phyloP scores from a whole-genome alignment of 257 asterid species.

The Solanum ossicruentum region DNA sequence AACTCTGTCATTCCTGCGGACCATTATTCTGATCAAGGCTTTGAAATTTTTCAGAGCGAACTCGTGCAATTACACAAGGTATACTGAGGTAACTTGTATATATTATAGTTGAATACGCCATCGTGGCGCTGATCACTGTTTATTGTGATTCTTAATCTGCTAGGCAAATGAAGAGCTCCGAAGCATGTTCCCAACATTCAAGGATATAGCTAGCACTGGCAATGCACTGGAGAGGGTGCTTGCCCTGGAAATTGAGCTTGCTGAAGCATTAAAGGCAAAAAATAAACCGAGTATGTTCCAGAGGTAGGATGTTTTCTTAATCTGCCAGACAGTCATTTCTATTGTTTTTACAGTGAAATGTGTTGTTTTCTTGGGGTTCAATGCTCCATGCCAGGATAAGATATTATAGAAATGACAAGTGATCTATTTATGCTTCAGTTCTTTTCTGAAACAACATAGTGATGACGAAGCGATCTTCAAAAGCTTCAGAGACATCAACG shows the following conservation, averaged over 20 bases:
- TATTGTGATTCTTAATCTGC: neutral
- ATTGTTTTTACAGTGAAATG: neutral
- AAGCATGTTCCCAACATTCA: constrained; percentile 61
- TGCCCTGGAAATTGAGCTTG: constrained; percentile 88
- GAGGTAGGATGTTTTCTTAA: constrained; percentile 31
- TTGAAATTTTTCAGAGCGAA: constrained; percentile 37
- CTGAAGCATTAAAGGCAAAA: constrained; percentile 73
- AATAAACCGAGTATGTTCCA: constrained; percentile 43
- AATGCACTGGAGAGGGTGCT: constrained; percentile 84
- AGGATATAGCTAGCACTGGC: constrained; percentile 49
- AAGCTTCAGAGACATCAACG: constrained; percentile 81
- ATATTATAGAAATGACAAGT: neutral
- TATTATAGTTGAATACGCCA: neutral
- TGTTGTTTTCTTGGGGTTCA: neutral
- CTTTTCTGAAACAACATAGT: constrained; percentile 72
- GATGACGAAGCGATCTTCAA: constrained; percentile 76
- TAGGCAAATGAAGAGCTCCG: constrained; percentile 84
- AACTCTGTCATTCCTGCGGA: constrained; percentile 27
- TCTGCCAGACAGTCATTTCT: too few relatives aligned
- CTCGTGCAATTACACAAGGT: constrained; percentile 59
- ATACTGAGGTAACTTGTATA: constrained; percentile 3
- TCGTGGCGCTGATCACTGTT: constrained; percentile 6
- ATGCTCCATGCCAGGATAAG: neutral
- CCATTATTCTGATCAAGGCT: constrained; percentile 22
- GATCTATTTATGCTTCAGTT: constrained; percentile 28